Base-by-base conservation (phyloP, 192 early-diverging fungal genomes). In the Mortierella claussenii region DNA sequence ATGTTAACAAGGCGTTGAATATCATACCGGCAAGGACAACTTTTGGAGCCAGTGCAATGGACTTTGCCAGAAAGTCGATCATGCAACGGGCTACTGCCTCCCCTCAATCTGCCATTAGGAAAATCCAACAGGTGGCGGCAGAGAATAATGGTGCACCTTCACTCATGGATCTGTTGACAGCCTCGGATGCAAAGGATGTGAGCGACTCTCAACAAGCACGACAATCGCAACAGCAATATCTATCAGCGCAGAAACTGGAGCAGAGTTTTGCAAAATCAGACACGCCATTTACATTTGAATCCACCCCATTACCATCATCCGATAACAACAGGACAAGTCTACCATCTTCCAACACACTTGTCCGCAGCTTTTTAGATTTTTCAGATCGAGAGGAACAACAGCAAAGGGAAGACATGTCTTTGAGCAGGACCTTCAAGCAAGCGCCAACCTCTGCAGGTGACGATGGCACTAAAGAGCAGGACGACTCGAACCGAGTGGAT, bases 1-100 rank as follows among this genome's bases (percentile, higher is more conserved):
- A 55, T 65, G 30, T 20, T 18, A 46, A 17, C 18, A 48, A 11
- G 2, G 32, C 15, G 5, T 23, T 45, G n/a, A 20, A 40, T 8
- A n/a, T 7, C 28, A 20, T 37, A 23, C 31, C 17, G 9, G 42
- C 20, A 9, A 54, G 43, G 30, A 55, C 31, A 8, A 40, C 68
- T 6, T 18, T 61, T 13, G 27, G 37, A 4, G 36, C 40, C 8
- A 53, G 37, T 13, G 45, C 56, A 11, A 48, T 70, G 60, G 68
- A 70, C 8, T 62, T 60, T 44, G 68, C 68, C 7, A 55, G 68
- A 43, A 70, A 61, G 24, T 70, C 68, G 1, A 49, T 70, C 18
- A 70, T 70, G 68, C 60, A 70, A 18, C 50, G 53, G 13, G 52
- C 68, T 10, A 32, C 52, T 5, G 53, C 36, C 0, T 54, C 68